These are phyloP conservation scores for Aspergillus fructus DNA, from an alignment of 2,329 filamentous ascomycete genomes.

Conservation along the genomic window DNA sequence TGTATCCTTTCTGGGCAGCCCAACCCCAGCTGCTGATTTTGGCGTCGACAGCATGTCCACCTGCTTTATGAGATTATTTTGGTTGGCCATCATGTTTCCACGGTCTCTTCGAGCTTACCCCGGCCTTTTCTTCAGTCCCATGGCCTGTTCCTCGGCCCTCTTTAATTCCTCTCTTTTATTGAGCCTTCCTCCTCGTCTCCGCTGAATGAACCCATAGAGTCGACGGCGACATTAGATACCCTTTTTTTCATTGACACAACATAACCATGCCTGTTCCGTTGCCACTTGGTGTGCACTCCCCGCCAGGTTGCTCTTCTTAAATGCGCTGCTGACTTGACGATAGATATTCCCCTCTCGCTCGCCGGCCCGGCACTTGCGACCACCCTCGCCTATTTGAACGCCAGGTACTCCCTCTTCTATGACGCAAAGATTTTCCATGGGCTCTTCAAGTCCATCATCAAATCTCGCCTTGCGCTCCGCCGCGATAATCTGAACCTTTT, in stretches of 20 bases:
- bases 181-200: neutral
- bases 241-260: neutral
- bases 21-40: neutral
- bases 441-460: conserved; percentile 48
- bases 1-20: neutral
- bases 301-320: neutral
- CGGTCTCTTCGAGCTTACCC: neutral
- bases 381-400: conserved; percentile 75
- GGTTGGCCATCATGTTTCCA: neutral
- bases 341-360: conserved; percentile 39
- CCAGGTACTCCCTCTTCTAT: conserved; percentile 64
- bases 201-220: neutral
- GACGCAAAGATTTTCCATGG: conserved; percentile 63
- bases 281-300: conserved; percentile 2
- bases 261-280: conserved; percentile 6
- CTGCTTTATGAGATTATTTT: neutral
- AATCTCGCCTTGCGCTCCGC: conserved; percentile 50
- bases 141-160: conserved; percentile 1
- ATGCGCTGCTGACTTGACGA: neutral
- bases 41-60: neutral
- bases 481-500: conserved; percentile 68
- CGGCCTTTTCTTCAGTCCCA: neutral
- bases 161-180: neutral
- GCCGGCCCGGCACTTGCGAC: conserved; percentile 64
- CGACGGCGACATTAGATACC: neutral